Evolutionary conservation across 225 moss, liverwort and hornwort genomes (phyloP).

Genomic region (Marchantia polymorpha): DNA sequence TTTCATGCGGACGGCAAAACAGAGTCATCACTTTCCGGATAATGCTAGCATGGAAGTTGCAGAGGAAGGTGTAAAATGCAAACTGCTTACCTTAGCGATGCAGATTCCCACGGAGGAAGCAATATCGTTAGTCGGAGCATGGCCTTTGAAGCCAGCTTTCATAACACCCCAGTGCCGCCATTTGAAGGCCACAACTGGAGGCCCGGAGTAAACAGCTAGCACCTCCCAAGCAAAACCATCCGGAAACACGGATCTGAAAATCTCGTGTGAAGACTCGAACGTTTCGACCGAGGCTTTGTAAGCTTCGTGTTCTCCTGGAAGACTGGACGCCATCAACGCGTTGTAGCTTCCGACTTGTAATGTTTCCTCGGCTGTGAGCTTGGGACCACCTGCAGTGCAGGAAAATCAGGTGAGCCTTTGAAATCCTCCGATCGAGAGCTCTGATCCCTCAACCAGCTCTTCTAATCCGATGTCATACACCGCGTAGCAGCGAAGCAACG

Average conservation of each 20-base stretch:
- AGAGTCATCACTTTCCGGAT: neutral
- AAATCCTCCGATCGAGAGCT: neutral
- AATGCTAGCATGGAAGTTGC: neutral
- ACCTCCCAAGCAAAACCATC: constrained; percentile 86
- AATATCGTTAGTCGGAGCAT: constrained; percentile 43
- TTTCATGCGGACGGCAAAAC: neutral
- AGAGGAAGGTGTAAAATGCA: neutral
- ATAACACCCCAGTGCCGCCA: constrained; percentile 72
- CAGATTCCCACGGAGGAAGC: constrained; percentile 57
- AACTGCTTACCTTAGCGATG: constrained; percentile 51
- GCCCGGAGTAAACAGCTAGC: constrained; percentile 69
- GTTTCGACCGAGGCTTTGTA: constrained; percentile 61
- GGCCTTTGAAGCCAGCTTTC: constrained; percentile 55
- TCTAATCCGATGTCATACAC: neutral
- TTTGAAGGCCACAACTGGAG: constrained; percentile 70
- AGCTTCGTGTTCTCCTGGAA: constrained; percentile 41
- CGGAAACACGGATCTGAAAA: constrained; percentile 60
- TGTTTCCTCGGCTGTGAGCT: constrained; percentile 46
- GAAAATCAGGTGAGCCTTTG: neutral
- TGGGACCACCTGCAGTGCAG: constrained; percentile 51
- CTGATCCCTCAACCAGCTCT: neutral
- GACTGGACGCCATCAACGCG: constrained; percentile 51
- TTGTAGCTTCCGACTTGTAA: constrained; percentile 74
- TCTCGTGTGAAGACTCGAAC: constrained; percentile 77
- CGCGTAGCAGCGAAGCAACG: neutral